These are phyloP conservation scores for Alternaria brassicicola DNA, from an alignment of 2,329 filamentous ascomycete genomes.

Conservation along the genomic window DNA sequence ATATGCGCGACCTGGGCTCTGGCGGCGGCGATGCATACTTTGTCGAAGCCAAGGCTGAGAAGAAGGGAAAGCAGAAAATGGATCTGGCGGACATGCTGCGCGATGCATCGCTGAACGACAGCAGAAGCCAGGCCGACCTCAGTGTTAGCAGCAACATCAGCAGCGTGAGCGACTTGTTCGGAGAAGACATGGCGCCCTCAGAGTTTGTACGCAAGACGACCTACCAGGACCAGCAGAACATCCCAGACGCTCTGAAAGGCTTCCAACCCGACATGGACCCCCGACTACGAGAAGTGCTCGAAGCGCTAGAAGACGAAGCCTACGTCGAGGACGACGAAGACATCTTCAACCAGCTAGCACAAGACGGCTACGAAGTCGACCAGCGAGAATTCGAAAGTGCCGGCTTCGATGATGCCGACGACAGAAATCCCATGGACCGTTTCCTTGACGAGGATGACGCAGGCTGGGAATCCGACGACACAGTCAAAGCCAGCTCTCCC, in stretches of 20 bases:
- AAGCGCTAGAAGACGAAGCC: slow-evolving; percentile 93
- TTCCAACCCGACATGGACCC: slow-evolving; percentile 99
- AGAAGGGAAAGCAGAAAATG: slow-evolving; percentile 75
- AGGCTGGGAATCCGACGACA: slow-evolving; percentile 95
- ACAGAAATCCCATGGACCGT: slow-evolving; percentile 50
- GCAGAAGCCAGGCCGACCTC: slow-evolving; percentile 51
- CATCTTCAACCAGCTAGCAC: slow-evolving; percentile 75
- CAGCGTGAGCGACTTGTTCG: slow-evolving; percentile 63
- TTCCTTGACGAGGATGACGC: slow-evolving; percentile 66
- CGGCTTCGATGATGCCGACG: slow-evolving; percentile 41
- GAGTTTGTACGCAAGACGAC: slow-evolving; percentile 77
- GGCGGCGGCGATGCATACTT: slow-evolving; percentile 76
- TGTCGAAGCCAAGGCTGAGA: slow-evolving; percentile 71
- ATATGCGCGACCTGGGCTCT: slow-evolving; percentile 80
- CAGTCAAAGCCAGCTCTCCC: slow-evolving; percentile 68
- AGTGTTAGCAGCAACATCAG: slow-evolving; percentile 52
- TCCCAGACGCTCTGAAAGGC: slow-evolving; percentile 88
- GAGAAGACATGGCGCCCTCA: slow-evolving; percentile 76
- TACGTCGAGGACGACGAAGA: slow-evolving; percentile 88
- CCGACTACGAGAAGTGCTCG: slow-evolving; percentile 83
- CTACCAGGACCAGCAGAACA: slow-evolving; percentile 91
- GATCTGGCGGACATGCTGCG: slow-evolving; percentile 82
- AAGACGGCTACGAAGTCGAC: slow-evolving; percentile 75
- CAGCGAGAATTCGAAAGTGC: slow-evolving; percentile 77
- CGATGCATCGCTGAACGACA: slow-evolving; percentile 52